Base-by-base conservation (phyloP, 768 basidiomycete genomes). In the Leucogyrophana mollusca region DNA sequence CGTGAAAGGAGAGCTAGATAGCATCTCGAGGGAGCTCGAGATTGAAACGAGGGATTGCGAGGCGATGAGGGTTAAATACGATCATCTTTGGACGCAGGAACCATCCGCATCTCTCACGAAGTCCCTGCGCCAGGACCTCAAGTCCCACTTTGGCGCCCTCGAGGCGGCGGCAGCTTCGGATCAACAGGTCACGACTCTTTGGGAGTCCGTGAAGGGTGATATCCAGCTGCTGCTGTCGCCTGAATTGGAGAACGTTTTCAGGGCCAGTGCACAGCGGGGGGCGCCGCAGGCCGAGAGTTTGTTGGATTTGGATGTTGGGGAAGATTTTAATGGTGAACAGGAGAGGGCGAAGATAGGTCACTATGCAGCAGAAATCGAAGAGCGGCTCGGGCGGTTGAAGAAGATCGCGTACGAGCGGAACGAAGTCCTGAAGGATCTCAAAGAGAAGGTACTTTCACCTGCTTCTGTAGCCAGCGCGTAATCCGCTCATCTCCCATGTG, bases 361-460 rank as follows among this genome's bases (percentile, higher is more conserved):
- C 35, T 76, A 78, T 45, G 85, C 94, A 0, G 70, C 72, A 2
- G 86, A 87, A 57, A 86, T 93, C 48, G 88, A 90, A 53, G 87
- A 94, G 47, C 71, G 83, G 40, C 64, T 98, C 13, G 84, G 82
- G 21, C 73, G 84, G 56, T 61, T 98, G 40, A 84, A 79, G 64
- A 88, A 92, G 71, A 86, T 99, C 50, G 77, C 84, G 36, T 80
- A 81, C 47, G 95, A 98, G 69, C 73, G 95, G 40, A 80, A 78
- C 9, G 89, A 94, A 55, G 84, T 93, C 0, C 67, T 98, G 44
- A 94, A 90, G 61, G 96, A 98, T 60, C 72, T 99, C 40, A 99
- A 98, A 64, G 94, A 97, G 35, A 96, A 95, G 81, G 94, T 93
- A 44, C 35, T n/a, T n/a, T n/a, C n/a, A n/a, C n/a, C n/a, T n/a